Evolutionary conservation across 1,139 yeast species (phyloP), one percentile per base, ranked within the genome.

Genomic region (Pichia sp.): DNA sequence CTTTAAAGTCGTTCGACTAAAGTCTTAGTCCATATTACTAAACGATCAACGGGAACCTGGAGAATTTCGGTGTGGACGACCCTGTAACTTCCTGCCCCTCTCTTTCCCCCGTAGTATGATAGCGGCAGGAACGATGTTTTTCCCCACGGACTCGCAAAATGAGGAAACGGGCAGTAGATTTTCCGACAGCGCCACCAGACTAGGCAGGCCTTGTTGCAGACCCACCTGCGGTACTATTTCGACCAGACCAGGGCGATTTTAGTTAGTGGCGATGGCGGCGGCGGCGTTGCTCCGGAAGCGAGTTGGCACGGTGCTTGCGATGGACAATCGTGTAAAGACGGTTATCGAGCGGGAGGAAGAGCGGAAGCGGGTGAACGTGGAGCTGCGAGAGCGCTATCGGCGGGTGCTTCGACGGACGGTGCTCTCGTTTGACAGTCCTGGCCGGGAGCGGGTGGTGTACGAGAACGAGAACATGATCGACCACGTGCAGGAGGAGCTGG

Each of bases 401-500:
- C 45, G 54, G 24, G 42, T 55, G 4, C 42, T 58, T 17, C 44
- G 53, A 14, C 46, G 53, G 20, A 52, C 51, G 10, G 3, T 56
- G 8, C 8, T 16, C 3, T 31, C 41, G 3, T 47, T 55, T 40
- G 59, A 56, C 24, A 27, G 46, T 38, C 46, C 48, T 20, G 58
- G 59, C 4, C 49, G 52, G 6, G 53, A 57, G 30, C 36, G 46
- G 4, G 50, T 57, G 16, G 53, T 58, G 10, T 57, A 57, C 29
- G 58, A 54, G 40, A 56, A 57, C 40, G 54, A 54, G 33, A 20
- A 27, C 3, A 59, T 60, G 36, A 33, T 60, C 30, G 54, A 53
- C 14, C 46, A 50, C 8, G 40, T 57, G 30, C 49, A 53, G 14
- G 45, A 42, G 12, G 57, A 55, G 27, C 29, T 58, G 33, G 48